A percentile compares a stretch with the other conserved stretches of the same genome.
phyloP scores from a whole-genome alignment of 352 stramenopile genomes.

The Globisporangium emineosum region DNA sequence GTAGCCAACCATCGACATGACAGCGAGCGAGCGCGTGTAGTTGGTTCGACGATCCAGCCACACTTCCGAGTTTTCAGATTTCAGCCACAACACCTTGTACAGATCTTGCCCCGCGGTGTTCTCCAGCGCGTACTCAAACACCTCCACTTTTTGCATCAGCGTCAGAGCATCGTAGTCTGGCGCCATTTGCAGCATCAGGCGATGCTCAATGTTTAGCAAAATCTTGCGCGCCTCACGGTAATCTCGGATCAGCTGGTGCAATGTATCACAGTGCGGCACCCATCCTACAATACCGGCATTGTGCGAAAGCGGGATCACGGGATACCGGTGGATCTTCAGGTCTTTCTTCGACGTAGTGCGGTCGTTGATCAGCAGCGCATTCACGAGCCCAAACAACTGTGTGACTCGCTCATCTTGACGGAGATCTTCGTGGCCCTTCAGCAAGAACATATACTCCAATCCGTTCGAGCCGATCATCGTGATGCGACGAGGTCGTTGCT shows the following conservation, averaged over 20 bases:
- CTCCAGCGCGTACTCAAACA: constrained; percentile 94
- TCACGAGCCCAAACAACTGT: constrained; percentile 99
- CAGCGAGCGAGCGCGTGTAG: constrained; percentile 96
- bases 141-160: constrained; percentile 98
- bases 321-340: constrained; percentile 97
- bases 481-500: constrained; percentile 96
- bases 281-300: constrained; percentile 98
- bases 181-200: constrained; percentile 83
- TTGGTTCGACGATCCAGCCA: constrained; percentile 98
- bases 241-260: constrained; percentile 96
- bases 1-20: constrained; percentile 99
- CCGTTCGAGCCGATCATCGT: constrained; percentile 96
- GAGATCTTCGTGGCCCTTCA: constrained; percentile 99
- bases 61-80: constrained; percentile 96
- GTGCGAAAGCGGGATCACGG: constrained; percentile 97
- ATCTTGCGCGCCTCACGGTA: constrained; percentile 91
- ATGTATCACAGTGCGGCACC: constrained; percentile 97
- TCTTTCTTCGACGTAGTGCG: constrained; percentile 95
- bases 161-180: constrained; percentile 96
- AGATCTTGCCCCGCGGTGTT: constrained; percentile 96
- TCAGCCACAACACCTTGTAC: constrained; percentile 95
- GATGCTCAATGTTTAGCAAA: constrained; percentile 94
- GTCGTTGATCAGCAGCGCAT: constrained; percentile 97
- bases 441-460: constrained; percentile 97
- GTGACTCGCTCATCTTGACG: constrained; percentile 99